phyloP scores from a whole-genome alignment of 768 basidiomycete species.

The Trametes coccinea region DNA sequence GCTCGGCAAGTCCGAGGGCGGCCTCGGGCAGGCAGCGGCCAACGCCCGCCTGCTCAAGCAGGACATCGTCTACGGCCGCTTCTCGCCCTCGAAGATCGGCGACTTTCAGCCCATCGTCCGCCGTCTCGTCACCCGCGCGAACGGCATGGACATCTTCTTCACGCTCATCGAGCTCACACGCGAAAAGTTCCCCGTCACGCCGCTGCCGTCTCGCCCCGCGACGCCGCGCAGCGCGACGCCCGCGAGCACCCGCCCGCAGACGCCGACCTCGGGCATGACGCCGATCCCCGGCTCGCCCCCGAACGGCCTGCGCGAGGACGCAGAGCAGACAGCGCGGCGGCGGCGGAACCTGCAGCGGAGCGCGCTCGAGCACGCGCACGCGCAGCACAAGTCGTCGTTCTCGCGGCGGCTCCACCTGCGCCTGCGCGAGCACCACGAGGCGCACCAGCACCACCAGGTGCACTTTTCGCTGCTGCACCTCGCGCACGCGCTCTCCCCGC shows the following conservation, averaged over 20 bases:
- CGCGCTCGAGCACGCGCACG: slow-evolving; percentile 8
- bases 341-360: slow-evolving; percentile 5
- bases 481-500: slow-evolving; percentile 23
- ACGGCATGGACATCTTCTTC: slow-evolving; percentile 66
- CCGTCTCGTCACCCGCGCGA: slow-evolving; percentile 54
- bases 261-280: slow-evolving; percentile 26
- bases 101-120: slow-evolving; percentile 51
- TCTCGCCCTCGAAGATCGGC: slow-evolving; percentile 56
- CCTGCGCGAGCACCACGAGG: slow-evolving; percentile 20
- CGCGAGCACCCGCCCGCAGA: slow-evolving; percentile 35
- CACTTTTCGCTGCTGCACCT: slow-evolving; percentile 31
- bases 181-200: slow-evolving; percentile 48
- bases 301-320: neutral
- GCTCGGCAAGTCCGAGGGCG: slow-evolving; percentile 44
- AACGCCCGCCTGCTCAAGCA: slow-evolving; percentile 52
- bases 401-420: slow-evolving; percentile 21
- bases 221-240: slow-evolving; percentile 46
- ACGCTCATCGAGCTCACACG: slow-evolving; percentile 60
- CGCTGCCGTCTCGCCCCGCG: slow-evolving; percentile 34
- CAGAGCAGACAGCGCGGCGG: slow-evolving; percentile 4
- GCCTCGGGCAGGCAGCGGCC: slow-evolving; percentile 52
- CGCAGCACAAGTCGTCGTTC: slow-evolving; percentile 17
- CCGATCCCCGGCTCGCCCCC: neutral
- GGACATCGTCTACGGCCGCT: slow-evolving; percentile 62
- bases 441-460: slow-evolving; percentile 23